phyloP scores from a whole-genome alignment of 2,329 filamentous ascomycete species.

The Hymenoscyphus fructigenus region DNA sequence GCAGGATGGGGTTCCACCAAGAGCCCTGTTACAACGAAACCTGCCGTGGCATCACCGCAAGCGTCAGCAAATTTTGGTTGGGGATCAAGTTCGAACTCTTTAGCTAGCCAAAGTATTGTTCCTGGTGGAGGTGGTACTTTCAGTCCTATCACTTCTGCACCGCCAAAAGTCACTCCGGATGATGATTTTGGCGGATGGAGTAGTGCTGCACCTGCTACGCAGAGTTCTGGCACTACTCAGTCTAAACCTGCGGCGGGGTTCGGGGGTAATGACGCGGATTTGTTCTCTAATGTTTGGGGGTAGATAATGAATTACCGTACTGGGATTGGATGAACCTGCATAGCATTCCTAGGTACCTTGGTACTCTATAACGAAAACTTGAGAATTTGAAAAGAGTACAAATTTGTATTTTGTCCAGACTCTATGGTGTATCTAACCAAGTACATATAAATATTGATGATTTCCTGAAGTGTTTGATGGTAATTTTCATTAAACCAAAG shows the following conservation, averaged over 20 bases:
- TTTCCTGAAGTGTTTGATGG: not conserved
- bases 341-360: constrained; percentile 2
- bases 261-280: constrained; percentile 68
- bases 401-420: not conserved
- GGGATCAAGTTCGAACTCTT: constrained; percentile 47
- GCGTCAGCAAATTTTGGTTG: constrained; percentile 63
- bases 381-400: not conserved
- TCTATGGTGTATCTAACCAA: not conserved
- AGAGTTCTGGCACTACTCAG: constrained; percentile 42
- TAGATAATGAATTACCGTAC: constrained; percentile 39
- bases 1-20: constrained; percentile 67
- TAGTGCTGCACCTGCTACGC: constrained; percentile 62
- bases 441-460: not conserved
- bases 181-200: constrained; percentile 97
- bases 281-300: constrained; percentile 96
- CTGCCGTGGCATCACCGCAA: constrained; percentile 38
- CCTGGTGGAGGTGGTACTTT: constrained; percentile 65
- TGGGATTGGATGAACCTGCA: constrained; percentile 2
- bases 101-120: constrained; percentile 60
- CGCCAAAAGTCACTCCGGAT: constrained; percentile 78
- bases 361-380: not conserved
- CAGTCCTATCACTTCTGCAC: constrained; percentile 46
- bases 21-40: constrained; percentile 48
- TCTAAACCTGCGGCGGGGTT: constrained; percentile 60
- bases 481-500: not conserved